Evolutionary conservation across 768 basidiomycete species (phyloP), one percentile per base, ranked within the genome.

Genomic region (Serendipita sp.): DNA sequence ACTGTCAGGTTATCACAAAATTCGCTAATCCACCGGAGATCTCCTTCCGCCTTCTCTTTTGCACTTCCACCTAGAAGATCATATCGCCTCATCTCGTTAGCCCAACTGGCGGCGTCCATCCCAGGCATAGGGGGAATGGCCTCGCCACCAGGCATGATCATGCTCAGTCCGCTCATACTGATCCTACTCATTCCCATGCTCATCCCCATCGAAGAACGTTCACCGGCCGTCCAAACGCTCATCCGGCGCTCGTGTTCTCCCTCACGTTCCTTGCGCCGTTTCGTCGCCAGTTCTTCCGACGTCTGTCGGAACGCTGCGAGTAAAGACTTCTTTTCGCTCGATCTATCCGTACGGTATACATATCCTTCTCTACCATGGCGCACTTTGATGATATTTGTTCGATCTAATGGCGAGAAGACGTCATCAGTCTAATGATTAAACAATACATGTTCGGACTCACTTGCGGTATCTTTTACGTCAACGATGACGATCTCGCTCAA

Each of bases 371-470:
- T 96, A 3, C 89, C 86, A 66, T 93, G 85, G 67, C 88, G 81
- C 67, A 99, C 84, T 78, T 97, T 97, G 80, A 98, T 89, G 2
- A 97, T 94, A 69, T 98, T 96, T n/a, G 86, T 91, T 79, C 98
- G 71, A 47, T 79, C 79, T 79, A 63, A 2, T 60, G 16, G 63
- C 44, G 62, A 38, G 32, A 38, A 35, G 52, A 68, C 47, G 69
- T 41, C 7, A 41, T 5, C 44, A 66, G 32, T 18, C 32, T 44
- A 4, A 10, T 46, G 46, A 51, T 52, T 4, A 46, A 58, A 34
- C 1, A 23, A 48, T 63, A 13, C 45, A 1, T n/a, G 4, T 41
- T 41, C 5, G 32, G 11, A 75, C 85, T 68, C 65, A 94, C 94
- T 86, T 3, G 91, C 80, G 2, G 91, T 87, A 74, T 98, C 96